Evolutionary conservation across 73 alveolate genomes (phyloP), one percentile per base, ranked within the genome.

Genomic region (Diophrys appendiculata): DNA sequence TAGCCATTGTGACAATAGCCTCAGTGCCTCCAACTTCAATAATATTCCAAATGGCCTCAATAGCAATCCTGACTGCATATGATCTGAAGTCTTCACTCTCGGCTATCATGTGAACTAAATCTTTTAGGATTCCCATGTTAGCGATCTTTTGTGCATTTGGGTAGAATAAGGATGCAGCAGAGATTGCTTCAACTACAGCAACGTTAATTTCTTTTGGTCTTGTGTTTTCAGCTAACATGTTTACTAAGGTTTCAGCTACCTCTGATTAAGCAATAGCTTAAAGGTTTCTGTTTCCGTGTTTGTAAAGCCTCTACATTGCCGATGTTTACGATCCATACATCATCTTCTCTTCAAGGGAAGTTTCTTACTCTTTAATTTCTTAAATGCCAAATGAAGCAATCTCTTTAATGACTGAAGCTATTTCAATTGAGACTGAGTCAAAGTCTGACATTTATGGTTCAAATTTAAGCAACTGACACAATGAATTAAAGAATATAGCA

Each of bases 31-130:
- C 98, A 33, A 93, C 98, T 90, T 96, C 99, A 78, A 96, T 88
- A 26, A 96, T 92, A 76, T 96, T 96, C 99, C 99, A 96, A 27
- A 96, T 96, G 30, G 98, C 97, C 77, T 95, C 99, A 65, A 96
- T 93, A 31, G 99, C 90, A 24, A 92, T 85, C 68, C 94, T 88
- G 0, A 96, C 99, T n/a, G 95, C 72, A 60, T 95, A 93, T 30
- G 97, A 93, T 79, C 99, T 74, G 84, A 96, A 96, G 91, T 96
- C 98, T 55, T 86, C 90, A 26, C 95, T 78, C 79, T 92, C 96
- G 18, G 96, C 86, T 28, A 96, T 91, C 53, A 95, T 94, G 65
- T 88, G 82, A 0, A 96, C 96, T 60, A 93, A 86, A 76, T 96
- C 99, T 80, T 96, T 96, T 31, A 96, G 80, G 0, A 93, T 96